Conservation (phyloP, 2,329 filamentous ascomycete species). For the Colletotrichum incanum region DNA sequence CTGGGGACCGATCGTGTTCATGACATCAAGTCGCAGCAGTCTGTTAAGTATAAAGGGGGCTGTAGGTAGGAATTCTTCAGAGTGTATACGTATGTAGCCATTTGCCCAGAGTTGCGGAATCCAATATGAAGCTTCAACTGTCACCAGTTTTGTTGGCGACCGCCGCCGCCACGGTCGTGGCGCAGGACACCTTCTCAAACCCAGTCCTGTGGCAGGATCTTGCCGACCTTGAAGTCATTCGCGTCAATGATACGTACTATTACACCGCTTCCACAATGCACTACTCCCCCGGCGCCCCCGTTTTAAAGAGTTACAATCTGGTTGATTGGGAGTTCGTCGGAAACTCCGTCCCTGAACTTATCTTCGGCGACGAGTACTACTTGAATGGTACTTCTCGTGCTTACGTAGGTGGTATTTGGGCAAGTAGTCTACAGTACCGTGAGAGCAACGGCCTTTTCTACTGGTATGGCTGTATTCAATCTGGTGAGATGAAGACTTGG, state of each 20-base stretch:
- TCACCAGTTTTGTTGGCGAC: neutral
- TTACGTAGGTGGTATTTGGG: slow-evolving; percentile 69
- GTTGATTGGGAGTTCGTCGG: slow-evolving; percentile 60
- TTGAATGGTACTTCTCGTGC: slow-evolving; percentile 58
- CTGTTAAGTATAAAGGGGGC: neutral
- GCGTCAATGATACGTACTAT: slow-evolving; percentile 56
- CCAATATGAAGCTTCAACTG: slow-evolving; percentile 19
- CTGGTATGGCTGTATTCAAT: slow-evolving; percentile 44
- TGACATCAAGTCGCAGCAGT: neutral
- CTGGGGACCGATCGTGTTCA: neutral
- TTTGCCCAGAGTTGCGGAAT: neutral
- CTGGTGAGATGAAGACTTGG: slow-evolving; percentile 39
- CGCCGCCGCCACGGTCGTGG: neutral
- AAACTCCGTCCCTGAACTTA: slow-evolving; percentile 54
- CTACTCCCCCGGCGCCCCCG: slow-evolving; percentile 65
- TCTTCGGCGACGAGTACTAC: slow-evolving; percentile 63
- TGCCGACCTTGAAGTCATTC: slow-evolving; percentile 66
- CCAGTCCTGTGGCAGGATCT: slow-evolving; percentile 67
- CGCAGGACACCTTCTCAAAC: slow-evolving; percentile 56
- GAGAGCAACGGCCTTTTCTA: slow-evolving; percentile 43
- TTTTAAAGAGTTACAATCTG: slow-evolving; percentile 65
- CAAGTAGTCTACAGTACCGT: slow-evolving; percentile 58
- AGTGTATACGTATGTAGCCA: too few relatives aligned
- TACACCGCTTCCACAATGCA: slow-evolving; percentile 66
- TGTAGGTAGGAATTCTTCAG: neutral